Percentiles rank a stretch among this genome's conserved stretches.
Evolutionary conservation across 805 yeast genomes (phyloP).

Genomic region (Starmerella floricola): DNA sequence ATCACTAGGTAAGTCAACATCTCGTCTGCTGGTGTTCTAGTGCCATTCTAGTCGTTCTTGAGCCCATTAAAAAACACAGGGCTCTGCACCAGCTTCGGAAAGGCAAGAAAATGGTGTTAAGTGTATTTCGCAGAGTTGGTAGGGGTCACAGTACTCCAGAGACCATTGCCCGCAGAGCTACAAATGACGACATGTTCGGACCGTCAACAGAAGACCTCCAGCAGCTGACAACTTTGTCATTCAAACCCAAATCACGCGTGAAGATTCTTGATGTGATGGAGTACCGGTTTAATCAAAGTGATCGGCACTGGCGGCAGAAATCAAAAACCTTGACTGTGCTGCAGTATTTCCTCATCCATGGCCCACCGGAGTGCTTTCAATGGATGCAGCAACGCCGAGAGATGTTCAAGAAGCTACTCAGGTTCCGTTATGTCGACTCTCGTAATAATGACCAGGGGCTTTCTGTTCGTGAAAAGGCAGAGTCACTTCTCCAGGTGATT

Average conservation of each 20-base stretch:
- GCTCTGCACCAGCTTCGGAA: too few relatives aligned
- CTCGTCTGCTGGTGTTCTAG: too few relatives aligned
- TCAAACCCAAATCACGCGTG: conserved; percentile 13
- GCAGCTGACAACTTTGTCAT: conserved; percentile 16
- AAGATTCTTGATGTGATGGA: conserved; percentile 20
- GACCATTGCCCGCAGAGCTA: conserved; percentile 21
- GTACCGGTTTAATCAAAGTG: conserved; percentile 17
- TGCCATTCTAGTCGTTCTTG: too few relatives aligned
- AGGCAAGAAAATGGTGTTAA: conserved; percentile 2
- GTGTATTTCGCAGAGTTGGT: conserved; percentile 4
- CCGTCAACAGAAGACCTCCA: conserved; percentile 22
- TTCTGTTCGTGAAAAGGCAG: conserved; percentile 27
- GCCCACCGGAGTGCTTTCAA: conserved; percentile 15
- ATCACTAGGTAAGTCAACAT: too few relatives aligned
- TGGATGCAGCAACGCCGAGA: conserved; percentile 17
- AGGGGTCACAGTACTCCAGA: conserved; percentile 14
- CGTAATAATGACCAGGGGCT: conserved; percentile 27
- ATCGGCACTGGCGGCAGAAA: conserved; percentile 24
- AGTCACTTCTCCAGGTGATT: conserved; percentile 22
- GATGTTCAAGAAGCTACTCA: conserved; percentile 11
- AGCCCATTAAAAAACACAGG: too few relatives aligned
- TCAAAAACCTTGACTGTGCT: conserved; percentile 23
- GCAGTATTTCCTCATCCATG: conserved; percentile 22
- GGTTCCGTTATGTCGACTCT: conserved; percentile 16
- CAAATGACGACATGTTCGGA: conserved; percentile 20